Evolutionary conservation across 768 basidiomycete species (phyloP).

Genomic region (Auricularia sp.): DNA sequence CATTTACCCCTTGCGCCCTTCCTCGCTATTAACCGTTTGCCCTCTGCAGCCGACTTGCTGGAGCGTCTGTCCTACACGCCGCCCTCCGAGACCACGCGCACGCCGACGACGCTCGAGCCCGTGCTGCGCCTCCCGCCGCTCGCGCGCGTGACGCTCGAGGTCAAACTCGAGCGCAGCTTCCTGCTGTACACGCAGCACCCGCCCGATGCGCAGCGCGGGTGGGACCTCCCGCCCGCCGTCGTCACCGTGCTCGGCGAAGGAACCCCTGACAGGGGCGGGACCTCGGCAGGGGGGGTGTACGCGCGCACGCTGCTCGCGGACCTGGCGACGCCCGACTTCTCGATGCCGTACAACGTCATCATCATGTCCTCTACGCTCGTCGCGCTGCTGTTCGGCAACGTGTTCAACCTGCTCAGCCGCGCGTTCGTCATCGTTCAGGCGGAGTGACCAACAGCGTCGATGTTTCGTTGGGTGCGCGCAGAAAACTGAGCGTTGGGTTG

Average conservation of each 20-base stretch:
- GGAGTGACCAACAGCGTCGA: not conserved
- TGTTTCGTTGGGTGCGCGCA: too few species aligned
- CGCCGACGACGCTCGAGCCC: constrained; percentile 70
- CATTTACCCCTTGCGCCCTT: too few species aligned
- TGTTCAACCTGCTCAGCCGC: constrained; percentile 81
- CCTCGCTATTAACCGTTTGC: too few species aligned
- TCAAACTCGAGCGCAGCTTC: constrained; percentile 77
- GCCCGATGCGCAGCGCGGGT: constrained; percentile 90
- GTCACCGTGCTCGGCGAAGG: constrained; percentile 26
- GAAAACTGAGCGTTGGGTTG: too few species aligned
- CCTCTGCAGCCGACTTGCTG: not conserved
- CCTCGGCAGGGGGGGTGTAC: constrained; percentile 42
- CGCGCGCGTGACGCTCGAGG: constrained; percentile 50
- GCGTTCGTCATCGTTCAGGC: constrained; percentile 42
- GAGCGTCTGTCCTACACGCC: not conserved
- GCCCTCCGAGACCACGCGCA: constrained; percentile 25
- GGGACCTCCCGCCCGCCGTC: constrained; percentile 84
- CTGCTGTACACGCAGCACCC: constrained; percentile 92
- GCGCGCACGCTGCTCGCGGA: constrained; percentile 77
- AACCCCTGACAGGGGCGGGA: too few species aligned
- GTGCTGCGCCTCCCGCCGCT: constrained; percentile 59
- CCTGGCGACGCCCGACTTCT: constrained; percentile 97
- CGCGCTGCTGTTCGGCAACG: constrained; percentile 85
- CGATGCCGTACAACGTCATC: constrained; percentile 99
- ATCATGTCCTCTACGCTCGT: constrained; percentile 89